Percentiles rank a stretch among this genome's conserved stretches.
Conservation (phyloP, 345 rosid genomes). For the Noccaea caerulescens region DNA sequence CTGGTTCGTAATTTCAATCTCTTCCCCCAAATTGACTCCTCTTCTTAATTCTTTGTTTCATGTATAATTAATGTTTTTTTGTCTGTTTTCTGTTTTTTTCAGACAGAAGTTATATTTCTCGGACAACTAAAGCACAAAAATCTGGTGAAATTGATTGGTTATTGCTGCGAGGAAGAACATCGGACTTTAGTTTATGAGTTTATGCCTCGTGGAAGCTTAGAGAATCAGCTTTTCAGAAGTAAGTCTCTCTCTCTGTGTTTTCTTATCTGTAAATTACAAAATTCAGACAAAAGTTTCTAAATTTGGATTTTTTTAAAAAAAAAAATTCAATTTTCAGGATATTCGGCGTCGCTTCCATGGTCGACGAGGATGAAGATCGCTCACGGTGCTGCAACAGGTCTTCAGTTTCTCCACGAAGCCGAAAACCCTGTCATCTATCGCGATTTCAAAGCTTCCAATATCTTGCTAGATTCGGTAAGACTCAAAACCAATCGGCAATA, state of each 20-base stretch:
- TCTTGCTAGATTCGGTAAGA: conserved; percentile 78
- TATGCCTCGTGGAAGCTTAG: conserved; percentile 95
- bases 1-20: conserved; percentile 54
- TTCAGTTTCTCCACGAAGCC: conserved; percentile 84
- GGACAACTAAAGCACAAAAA: conserved; percentile 81
- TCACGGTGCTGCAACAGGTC: conserved; percentile 89
- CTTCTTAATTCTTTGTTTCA: not conserved
- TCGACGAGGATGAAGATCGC: conserved; percentile 92
- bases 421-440: conserved; percentile 89
- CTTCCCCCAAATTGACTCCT: not conserved
- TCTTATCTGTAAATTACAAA: not conserved
- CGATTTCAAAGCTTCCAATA: conserved; percentile 91
- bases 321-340: conserved; percentile 53
- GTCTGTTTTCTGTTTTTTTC: not conserved
- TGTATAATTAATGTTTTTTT: not conserved
- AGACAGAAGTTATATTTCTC: conserved; percentile 87
- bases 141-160: conserved; percentile 85
- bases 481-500: too few species aligned
- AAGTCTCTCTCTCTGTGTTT: conserved; percentile 29
- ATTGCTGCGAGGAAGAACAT: conserved; percentile 89
- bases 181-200: conserved; percentile 83
- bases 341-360: conserved; percentile 81
- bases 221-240: conserved; percentile 90
- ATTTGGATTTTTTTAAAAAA: not conserved
- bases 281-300: not conserved